Conservation (phyloP, 305 asterid species). For the Rubia balearica region DNA sequence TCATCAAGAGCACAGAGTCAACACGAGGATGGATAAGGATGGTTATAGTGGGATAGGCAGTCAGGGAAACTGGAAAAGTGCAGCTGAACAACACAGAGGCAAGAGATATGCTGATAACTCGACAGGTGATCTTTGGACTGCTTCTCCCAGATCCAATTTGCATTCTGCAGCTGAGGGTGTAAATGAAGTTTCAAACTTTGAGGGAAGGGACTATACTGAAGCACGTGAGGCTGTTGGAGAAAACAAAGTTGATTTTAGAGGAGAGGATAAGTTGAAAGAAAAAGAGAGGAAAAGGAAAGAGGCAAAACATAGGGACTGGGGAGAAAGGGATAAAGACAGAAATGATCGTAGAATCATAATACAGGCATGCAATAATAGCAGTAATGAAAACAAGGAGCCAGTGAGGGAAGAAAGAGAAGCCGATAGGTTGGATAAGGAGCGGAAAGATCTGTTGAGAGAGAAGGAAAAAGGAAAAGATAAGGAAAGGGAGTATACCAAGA, state of each 20-base stretch:
- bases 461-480: conserved; percentile 64
- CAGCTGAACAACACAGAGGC: conserved; percentile 51
- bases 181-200: conserved; percentile 50
- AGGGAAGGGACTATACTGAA: conserved; percentile 50
- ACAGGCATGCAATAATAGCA: conserved; percentile 43
- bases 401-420: conserved; percentile 70
- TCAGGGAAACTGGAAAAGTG: conserved; percentile 61
- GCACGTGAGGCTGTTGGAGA: conserved; percentile 76
- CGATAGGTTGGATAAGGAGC: conserved; percentile 76
- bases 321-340: conserved; percentile 79
- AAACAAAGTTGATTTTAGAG: conserved; percentile 72
- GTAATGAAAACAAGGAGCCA: conserved; percentile 59
- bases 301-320: conserved; percentile 82
- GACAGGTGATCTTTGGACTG: conserved; percentile 59
- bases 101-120: conserved; percentile 56
- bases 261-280: conserved; percentile 74
- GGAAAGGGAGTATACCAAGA: conserved; percentile 68
- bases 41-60: conserved; percentile 38
- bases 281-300: conserved; percentile 90
- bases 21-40: conserved; percentile 55
- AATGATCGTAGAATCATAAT: conserved; percentile 52
- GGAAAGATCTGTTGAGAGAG: conserved; percentile 60
- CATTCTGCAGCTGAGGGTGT: conserved; percentile 48
- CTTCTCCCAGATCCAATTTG: conserved; percentile 34
- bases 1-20: conserved; percentile 34